Evolutionary conservation across 345 rosid genomes (phyloP).

Genomic region (Rhizophora apiculata): DNA sequence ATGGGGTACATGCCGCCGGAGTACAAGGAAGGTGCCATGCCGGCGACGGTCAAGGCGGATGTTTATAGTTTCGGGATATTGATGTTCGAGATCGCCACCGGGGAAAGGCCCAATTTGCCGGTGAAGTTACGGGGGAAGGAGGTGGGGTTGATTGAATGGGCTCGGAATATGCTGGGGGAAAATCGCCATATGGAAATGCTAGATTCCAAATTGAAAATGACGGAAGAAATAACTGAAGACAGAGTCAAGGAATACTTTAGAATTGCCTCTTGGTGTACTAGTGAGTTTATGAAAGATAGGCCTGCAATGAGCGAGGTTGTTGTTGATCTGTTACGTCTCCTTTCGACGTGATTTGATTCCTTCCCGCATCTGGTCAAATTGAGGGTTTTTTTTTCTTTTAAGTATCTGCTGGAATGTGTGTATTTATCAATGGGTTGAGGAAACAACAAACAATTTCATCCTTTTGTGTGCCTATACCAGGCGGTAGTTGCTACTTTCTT

Average conservation of each 20-base stretch:
- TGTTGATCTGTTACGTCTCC: slow-evolving; percentile 25
- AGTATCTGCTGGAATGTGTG: background rate
- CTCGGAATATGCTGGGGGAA: slow-evolving; percentile 32
- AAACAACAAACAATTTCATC: too few relatives aligned
- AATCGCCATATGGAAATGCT: slow-evolving; percentile 53
- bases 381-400: background rate
- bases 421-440: too few relatives aligned
- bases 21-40: slow-evolving; percentile 64
- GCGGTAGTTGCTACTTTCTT: too few relatives aligned
- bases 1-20: slow-evolving; percentile 99
- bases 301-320: slow-evolving; percentile 60
- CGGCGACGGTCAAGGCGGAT: slow-evolving; percentile 61
- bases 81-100: slow-evolving; percentile 70
- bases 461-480: too few relatives aligned
- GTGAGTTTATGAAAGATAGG: slow-evolving; percentile 42
- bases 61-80: slow-evolving; percentile 79
- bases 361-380: background rate
- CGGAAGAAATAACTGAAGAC: slow-evolving; percentile 23
- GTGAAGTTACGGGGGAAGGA: slow-evolving; percentile 28
- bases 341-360: background rate
- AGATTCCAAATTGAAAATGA: slow-evolving; percentile 19
- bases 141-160: slow-evolving; percentile 62
- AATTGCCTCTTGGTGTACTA: slow-evolving; percentile 57
- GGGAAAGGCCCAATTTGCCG: slow-evolving; percentile 64
- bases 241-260: slow-evolving; percentile 49